Percentiles rank a stretch among this genome's conserved stretches.
Evolutionary conservation across 306 rosid genomes (phyloP).

Genomic region (Aeschynomene evenia): DNA sequence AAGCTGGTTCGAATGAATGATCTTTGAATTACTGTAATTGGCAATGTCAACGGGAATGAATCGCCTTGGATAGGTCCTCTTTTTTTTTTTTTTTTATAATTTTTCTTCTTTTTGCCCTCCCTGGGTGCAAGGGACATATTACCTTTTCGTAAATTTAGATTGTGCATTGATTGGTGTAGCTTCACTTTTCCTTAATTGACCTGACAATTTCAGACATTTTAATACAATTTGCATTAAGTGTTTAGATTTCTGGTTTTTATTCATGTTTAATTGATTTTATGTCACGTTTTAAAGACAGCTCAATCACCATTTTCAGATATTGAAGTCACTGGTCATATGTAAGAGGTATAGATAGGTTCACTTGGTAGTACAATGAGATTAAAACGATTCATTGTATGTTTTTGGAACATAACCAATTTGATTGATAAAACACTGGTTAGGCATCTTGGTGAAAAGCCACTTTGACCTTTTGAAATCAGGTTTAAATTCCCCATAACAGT

Average conservation of each 20-base stretch:
- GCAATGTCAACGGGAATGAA: not conserved
- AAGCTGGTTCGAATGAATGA: constrained; percentile 79
- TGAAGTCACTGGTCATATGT: too few species aligned
- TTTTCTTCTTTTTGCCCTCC: not conserved
- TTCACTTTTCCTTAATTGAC: not conserved
- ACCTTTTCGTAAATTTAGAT: not conserved
- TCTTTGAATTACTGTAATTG: constrained; percentile 34
- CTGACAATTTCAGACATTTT: not conserved
- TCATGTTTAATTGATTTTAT: too few species aligned
- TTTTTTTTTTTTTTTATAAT: not conserved
- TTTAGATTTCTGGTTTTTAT: not conserved
- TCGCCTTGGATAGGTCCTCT: not conserved
- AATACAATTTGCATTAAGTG: not conserved
- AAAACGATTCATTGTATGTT: too few species aligned
- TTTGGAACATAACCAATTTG: too few species aligned
- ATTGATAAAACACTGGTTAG: too few species aligned
- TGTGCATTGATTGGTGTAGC: not conserved
- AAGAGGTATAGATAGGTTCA: too few species aligned
- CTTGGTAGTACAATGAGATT: too few species aligned
- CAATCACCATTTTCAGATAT: too few species aligned
- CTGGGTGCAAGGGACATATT: not conserved
- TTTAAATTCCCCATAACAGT: too few species aligned
- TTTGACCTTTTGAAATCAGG: too few species aligned
- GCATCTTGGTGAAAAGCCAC: too few species aligned
- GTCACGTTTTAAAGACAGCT: not conserved